A percentile compares a stretch with the other conserved stretches of the same genome.
Conservation (phyloP, 73 alveolate species). For the Blepharisma japonicum region DNA sequence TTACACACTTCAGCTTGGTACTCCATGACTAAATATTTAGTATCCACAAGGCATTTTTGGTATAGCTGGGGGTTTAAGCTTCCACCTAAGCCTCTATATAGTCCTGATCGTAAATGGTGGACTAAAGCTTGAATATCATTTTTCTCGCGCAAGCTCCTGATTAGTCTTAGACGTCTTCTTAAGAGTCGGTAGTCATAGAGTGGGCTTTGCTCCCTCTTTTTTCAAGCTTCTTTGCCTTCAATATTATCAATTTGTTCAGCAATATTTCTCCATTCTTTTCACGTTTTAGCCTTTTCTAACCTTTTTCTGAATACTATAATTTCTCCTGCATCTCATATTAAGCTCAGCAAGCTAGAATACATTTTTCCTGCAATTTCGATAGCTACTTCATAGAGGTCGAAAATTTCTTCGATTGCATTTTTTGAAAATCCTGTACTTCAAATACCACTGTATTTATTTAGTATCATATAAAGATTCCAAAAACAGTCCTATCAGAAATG, state of each 20-base stretch:
- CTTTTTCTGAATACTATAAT: background rate
- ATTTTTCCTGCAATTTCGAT: background rate
- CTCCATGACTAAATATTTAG: slow-evolving; percentile 53
- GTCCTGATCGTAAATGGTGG: slow-evolving; percentile 43
- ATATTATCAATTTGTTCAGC: slow-evolving; percentile 48
- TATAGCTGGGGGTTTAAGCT: slow-evolving; percentile 46
- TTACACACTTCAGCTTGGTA: slow-evolving; percentile 61
- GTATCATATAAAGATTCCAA: no score
- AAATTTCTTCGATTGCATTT: background rate
- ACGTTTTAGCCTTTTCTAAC: slow-evolving; percentile 23
- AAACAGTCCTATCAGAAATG: no score
- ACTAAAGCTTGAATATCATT: slow-evolving; percentile 44
- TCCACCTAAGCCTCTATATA: slow-evolving; percentile 56
- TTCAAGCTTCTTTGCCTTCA: slow-evolving; percentile 59
- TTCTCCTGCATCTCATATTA: slow-evolving; percentile 19
- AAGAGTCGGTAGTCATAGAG: slow-evolving; percentile 48
- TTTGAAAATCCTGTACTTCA: no score
- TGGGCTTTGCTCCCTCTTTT: slow-evolving; percentile 32
- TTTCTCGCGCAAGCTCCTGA: slow-evolving; percentile 38
- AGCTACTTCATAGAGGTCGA: slow-evolving; percentile 9
- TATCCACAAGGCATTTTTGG: slow-evolving; percentile 52
- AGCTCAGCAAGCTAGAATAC: slow-evolving; percentile 32
- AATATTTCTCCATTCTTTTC: slow-evolving; percentile 38
- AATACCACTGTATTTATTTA: no score
- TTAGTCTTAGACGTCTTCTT: slow-evolving; percentile 8